Evolutionary conservation across 2,329 filamentous ascomycete genomes (phyloP), one percentile per base, ranked within the genome.

Genomic region (Bipolaris bicolor): DNA sequence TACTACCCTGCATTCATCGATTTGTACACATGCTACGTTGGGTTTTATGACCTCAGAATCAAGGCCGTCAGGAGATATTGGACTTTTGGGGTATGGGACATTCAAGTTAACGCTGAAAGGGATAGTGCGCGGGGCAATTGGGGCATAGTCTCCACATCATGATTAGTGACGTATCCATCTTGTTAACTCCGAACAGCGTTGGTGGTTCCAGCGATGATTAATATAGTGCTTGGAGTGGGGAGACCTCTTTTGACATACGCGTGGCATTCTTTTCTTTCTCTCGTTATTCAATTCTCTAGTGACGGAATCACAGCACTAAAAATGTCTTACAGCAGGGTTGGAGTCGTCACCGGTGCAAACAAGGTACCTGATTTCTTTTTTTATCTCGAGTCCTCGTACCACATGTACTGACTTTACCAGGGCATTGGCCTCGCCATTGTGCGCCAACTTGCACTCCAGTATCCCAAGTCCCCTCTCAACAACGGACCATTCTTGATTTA

Each of bases 281-380:
- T 31, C 20, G 7, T 39, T 20, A 7, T 40, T 13, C 26, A 24
- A 29, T 18, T 36, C 22, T 20, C 26, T 20, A 45, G 26, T 11
- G 3, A 26, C 10, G 41, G 40, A 39, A 46, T 15, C 24, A 48
- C 0, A 51, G 15, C 3, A 52, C 13, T 16, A 39, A 51, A n/a
- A 33, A 74, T 75, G 68, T 60, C 72, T 24, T 73, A 73, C 52
- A 67, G 51, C 52, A 67, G 79, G 58, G 69, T 84, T n/a, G 83
- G 80, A 48, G 79, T 81, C 57, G 83, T 85, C 0, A 85, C 83
- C 1, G 83, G 83, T 48, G 82, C 81, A 15, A 85, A 85, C 70
- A 84, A 83, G 66, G 82, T 71, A 55, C 41, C 62, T 29, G 29
- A 31, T 31, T 46, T 64, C 29, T 26, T 6, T n/a, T 7, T 40